Percentiles rank a stretch among this genome's conserved stretches.
Conservation (phyloP, 352 stramenopile genomes). For the Phytophthora hybrid region DNA sequence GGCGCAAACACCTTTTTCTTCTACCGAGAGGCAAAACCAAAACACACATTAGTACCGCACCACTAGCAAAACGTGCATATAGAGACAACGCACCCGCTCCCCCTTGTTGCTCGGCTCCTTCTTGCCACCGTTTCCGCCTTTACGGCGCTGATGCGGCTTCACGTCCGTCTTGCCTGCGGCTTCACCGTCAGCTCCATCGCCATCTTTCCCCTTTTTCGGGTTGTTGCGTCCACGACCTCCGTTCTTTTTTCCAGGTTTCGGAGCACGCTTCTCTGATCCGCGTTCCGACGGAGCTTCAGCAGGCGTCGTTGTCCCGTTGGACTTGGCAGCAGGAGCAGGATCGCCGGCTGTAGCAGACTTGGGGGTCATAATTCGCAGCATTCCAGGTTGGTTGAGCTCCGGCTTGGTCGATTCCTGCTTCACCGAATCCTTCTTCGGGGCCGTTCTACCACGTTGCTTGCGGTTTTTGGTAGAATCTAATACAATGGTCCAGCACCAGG, state of each 20-base stretch:
- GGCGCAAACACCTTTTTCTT: conserved; percentile 76
- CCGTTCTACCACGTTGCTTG: conserved; percentile 48
- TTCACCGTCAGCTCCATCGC: conserved; percentile 29
- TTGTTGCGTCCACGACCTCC: conserved; percentile 42
- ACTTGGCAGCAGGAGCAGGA: conserved; percentile 8
- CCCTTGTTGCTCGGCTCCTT: conserved; percentile 43
- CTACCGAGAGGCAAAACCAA: conserved; percentile 22
- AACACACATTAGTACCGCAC: conserved; percentile 10
- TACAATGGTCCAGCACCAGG: not conserved
- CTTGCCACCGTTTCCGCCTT: conserved; percentile 35
- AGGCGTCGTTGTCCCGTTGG: conserved; percentile 20
- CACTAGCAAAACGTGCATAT: not conserved
- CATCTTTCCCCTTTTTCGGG: conserved; percentile 49
- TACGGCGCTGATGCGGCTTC: conserved; percentile 46
- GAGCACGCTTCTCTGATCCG: conserved; percentile 32
- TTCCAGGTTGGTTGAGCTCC: conserved; percentile 59
- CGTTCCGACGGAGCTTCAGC: conserved; percentile 19
- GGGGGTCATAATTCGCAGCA: conserved; percentile 64
- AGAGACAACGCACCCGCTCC: conserved; percentile 40
- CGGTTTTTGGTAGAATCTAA: conserved; percentile 54
- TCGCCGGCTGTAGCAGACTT: conserved; percentile 32
- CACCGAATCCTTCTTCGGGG: conserved; percentile 45
- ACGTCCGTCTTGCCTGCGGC: conserved; percentile 28
- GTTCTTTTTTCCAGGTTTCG: conserved; percentile 39
- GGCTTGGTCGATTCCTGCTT: conserved; percentile 36